phyloP scores from a whole-genome alignment of 2,329 filamentous ascomycete species.

The Zymoseptoria tritici region DNA sequence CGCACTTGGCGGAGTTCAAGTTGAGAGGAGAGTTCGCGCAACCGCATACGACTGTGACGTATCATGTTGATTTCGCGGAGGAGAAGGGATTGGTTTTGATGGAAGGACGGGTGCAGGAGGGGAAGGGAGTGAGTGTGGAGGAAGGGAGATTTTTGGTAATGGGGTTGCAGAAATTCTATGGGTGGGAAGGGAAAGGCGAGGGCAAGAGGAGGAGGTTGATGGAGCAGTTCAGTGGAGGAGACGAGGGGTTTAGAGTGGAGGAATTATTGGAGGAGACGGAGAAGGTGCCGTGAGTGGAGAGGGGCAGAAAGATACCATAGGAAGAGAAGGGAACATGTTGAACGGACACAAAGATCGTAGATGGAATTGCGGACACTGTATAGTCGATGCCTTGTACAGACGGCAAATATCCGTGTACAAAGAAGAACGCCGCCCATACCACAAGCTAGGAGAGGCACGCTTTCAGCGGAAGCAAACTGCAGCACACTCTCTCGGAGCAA shows the following conservation, averaged over 20 bases:
- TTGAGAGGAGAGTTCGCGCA: slow-evolving; percentile 78
- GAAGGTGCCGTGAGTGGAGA: slow-evolving; percentile 48
- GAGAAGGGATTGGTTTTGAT: slow-evolving; percentile 76
- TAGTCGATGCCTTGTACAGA: neutral
- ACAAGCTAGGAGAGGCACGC: neutral
- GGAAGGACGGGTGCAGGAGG: slow-evolving; percentile 71
- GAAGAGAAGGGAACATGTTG: neutral
- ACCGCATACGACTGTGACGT: slow-evolving; percentile 89
- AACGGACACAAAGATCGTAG: no score
- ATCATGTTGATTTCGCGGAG: slow-evolving; percentile 72
- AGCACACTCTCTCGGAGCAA: neutral
- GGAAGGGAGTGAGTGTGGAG: slow-evolving; percentile 65
- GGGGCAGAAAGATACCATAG: no score
- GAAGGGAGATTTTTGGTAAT: slow-evolving; percentile 87
- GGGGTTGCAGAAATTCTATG: slow-evolving; percentile 91
- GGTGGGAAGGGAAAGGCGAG: slow-evolving; percentile 61
- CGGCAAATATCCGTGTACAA: neutral
- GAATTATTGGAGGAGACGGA: slow-evolving; percentile 83
- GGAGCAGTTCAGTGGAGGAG: slow-evolving; percentile 74
- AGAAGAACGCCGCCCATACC: neutral
- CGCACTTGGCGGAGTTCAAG: slow-evolving; percentile 89
- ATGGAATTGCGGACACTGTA: neutral
- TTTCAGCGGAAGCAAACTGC: neutral
- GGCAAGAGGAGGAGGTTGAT: slow-evolving; percentile 63
- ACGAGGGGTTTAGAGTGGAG: slow-evolving; percentile 73